Evolutionary conservation across 148 eudicot genomes (phyloP).

Genomic region (Tetragonia tetragonoides): DNA sequence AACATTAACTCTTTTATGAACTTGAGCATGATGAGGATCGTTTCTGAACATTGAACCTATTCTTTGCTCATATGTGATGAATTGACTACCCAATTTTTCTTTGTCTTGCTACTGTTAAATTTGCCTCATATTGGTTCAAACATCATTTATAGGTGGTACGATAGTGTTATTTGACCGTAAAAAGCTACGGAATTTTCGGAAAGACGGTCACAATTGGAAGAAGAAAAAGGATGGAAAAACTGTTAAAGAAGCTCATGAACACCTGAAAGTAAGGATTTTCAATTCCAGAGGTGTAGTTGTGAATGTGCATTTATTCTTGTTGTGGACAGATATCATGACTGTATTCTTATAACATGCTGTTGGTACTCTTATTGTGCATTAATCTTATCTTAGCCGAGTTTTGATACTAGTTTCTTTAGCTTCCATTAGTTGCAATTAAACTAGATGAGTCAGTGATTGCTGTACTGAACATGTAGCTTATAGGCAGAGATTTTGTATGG

Average conservation of each 20-base stretch:
- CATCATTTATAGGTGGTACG: conserved; percentile 58
- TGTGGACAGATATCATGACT: not conserved
- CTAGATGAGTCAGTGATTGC: not conserved
- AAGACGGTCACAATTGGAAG: conserved; percentile 96
- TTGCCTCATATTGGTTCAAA: conserved; percentile 7
- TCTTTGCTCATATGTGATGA: not conserved
- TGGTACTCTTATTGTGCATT: not conserved
- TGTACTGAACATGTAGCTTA: not conserved
- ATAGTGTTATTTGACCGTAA: conserved; percentile 89
- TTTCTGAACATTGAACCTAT: not conserved
- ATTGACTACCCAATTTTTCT: not conserved
- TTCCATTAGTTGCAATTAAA: not conserved
- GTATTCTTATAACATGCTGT: conserved; percentile 1
- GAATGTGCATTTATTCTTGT: too few species aligned
- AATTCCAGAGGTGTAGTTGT: conserved; percentile 4
- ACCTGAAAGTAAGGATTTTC: conserved; percentile 67
- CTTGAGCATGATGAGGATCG: not conserved
- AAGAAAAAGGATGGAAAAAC: conserved; percentile 95
- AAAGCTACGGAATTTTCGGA: conserved; percentile 85
- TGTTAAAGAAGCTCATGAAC: conserved; percentile 97
- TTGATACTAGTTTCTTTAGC: not conserved
- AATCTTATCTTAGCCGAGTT: not conserved
- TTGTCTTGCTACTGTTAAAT: not conserved
- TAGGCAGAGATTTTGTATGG: not conserved
- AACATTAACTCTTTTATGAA: too few species aligned